Percentiles rank a stretch among this genome's conserved stretches.
Conservation (phyloP, 805 yeast genomes). For the Suhomyces faveliae region DNA sequence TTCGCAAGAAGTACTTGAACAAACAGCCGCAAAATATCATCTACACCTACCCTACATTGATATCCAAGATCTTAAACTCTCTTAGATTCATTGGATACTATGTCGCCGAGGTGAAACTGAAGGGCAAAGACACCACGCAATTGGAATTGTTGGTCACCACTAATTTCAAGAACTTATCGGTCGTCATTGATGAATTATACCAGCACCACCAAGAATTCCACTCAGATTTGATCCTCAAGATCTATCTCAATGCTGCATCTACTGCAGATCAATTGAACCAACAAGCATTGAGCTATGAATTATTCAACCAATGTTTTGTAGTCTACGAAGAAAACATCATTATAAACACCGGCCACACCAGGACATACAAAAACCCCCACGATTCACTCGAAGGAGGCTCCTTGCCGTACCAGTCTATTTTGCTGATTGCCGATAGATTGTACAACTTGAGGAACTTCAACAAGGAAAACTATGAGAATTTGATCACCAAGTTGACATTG, state of each 20-base stretch:
- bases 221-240: constrained; percentile 41
- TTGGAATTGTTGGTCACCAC: constrained; percentile 38
- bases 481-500: constrained; percentile 81
- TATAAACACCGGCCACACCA: constrained; percentile 14
- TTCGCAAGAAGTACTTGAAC: constrained; percentile 45
- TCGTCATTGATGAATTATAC: constrained; percentile 66
- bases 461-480: constrained; percentile 71
- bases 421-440: constrained; percentile 47
- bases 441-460: constrained; percentile 44
- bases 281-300: constrained; percentile 79
- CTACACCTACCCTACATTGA: constrained; percentile 74
- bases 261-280: constrained; percentile 75
- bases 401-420: constrained; percentile 48
- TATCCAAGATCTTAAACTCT: constrained; percentile 58
- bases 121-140: constrained; percentile 20
- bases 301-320: constrained; percentile 83
- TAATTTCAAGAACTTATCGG: constrained; percentile 72
- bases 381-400: constrained; percentile 46
- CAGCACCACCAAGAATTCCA: constrained; percentile 32
- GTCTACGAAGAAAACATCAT: constrained; percentile 67
- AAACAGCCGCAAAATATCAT: constrained; percentile 56
- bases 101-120: constrained; percentile 30
- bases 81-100: constrained; percentile 47
- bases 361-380: constrained; percentile 27
- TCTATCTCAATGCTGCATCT: constrained; percentile 65